phyloP scores from a whole-genome alignment of 2,329 filamentous ascomycete species.

The Calonectria pauciramosa region DNA sequence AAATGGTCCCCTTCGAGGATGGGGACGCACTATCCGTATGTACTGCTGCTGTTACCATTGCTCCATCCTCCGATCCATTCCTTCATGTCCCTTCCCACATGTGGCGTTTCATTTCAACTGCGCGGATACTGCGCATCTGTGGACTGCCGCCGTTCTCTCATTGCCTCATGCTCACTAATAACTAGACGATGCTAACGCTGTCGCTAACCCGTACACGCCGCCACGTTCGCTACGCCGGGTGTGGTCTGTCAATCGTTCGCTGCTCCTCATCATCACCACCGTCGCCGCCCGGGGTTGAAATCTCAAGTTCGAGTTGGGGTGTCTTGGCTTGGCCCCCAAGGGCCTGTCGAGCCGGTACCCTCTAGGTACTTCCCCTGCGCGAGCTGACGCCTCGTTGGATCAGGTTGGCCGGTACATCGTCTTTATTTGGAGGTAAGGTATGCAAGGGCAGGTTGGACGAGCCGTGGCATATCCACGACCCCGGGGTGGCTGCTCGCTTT shows the following conservation, averaged over 20 bases:
- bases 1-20: not conserved
- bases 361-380: conserved; percentile 14
- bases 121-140: conserved; percentile 1
- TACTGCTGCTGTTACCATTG: not conserved
- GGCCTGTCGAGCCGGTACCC: not conserved
- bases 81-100: conserved; percentile 5
- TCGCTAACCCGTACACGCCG: conserved; percentile 6
- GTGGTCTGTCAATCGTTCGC: conserved; percentile 7
- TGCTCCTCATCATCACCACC: conserved; percentile 6
- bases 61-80: conserved; percentile 1
- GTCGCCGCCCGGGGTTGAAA: not conserved
- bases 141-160: not conserved
- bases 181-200: conserved; percentile 2
- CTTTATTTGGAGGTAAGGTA: conserved; percentile 24
- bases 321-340: conserved; percentile 24
- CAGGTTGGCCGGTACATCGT: conserved; percentile 6
- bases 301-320: not conserved
- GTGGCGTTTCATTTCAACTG: conserved; percentile 8
- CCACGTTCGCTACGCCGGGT: not conserved
- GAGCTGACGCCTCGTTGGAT: conserved; percentile 22
- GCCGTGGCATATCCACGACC: conserved; percentile 10
- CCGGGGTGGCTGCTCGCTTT: conserved; percentile 21
- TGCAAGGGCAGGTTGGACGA: conserved; percentile 26
- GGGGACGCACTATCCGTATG: not conserved
- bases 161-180: not conserved